Conservation (phyloP, 2,329 filamentous ascomycete species). For the Pseudocercospora cruenta region DNA sequence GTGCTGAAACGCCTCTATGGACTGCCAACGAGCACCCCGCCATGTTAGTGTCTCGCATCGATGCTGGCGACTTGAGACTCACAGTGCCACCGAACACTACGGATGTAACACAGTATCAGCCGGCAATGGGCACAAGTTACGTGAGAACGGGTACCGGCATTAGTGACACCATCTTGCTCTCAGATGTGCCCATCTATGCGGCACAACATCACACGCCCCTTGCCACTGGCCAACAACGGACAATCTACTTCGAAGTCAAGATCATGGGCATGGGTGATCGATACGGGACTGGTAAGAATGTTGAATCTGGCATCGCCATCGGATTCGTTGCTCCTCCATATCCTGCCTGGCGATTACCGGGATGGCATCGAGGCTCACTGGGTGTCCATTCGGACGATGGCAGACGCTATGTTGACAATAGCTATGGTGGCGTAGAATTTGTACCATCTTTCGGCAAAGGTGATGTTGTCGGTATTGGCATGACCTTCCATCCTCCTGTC, state of each 20-base stretch:
- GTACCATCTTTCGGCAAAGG: slow-evolving; percentile 65
- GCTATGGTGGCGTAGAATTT: slow-evolving; percentile 72
- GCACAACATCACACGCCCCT: slow-evolving; percentile 61
- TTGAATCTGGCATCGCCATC: slow-evolving; percentile 63
- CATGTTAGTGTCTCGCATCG: slow-evolving; percentile 50
- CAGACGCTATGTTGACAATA: slow-evolving; percentile 72
- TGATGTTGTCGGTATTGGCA: slow-evolving; percentile 72
- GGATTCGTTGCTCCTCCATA: slow-evolving; percentile 76
- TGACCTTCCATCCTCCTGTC: slow-evolving; percentile 56
- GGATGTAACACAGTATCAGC: slow-evolving; percentile 50
- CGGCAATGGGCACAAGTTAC: slow-evolving; percentile 56
- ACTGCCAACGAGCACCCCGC: slow-evolving; percentile 48
- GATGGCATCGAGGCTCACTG: slow-evolving; percentile 76
- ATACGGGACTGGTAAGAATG: slow-evolving; percentile 33
- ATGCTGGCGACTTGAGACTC: slow-evolving; percentile 56
- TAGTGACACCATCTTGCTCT: slow-evolving; percentile 67
- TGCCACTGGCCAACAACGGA: slow-evolving; percentile 54
- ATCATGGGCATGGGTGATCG: slow-evolving; percentile 51
- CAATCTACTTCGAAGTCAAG: slow-evolving; percentile 73
- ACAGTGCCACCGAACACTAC: slow-evolving; percentile 47
- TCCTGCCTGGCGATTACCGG: slow-evolving; percentile 75
- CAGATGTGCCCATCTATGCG: slow-evolving; percentile 70
- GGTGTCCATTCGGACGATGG: slow-evolving; percentile 83
- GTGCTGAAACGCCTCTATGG: slow-evolving; percentile 61
- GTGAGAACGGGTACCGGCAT: slow-evolving; percentile 43